Base-by-base conservation (phyloP, 345 rosid genomes). In the Moricandia arvensis region DNA sequence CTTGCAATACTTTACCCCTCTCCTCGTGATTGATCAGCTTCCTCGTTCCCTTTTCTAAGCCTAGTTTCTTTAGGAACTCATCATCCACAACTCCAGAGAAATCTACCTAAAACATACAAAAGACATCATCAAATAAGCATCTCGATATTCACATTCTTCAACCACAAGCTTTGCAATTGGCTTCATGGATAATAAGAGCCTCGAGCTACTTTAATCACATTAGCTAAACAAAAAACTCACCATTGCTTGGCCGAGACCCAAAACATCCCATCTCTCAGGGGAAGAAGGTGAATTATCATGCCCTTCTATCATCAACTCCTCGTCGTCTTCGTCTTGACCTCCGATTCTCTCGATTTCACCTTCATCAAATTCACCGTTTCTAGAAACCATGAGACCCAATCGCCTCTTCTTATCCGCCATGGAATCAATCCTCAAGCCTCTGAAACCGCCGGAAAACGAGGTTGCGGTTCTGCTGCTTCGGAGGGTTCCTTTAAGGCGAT, bases 211-310 rank as follows among this genome's bases (percentile, higher is more conserved):
- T n/a, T n/a, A n/a, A n/a, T n/a, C n/a, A n/a, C n/a, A n/a, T n/a
- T n/a, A n/a, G n/a, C n/a, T n/a, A n/a, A n/a, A n/a, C n/a, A n/a
- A n/a, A n/a, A n/a, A n/a, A n/a, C n/a, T n/a, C 73, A 93, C 97
- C 98, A 91, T 94, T 82, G 97, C 97, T 85, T 94, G 98, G 68
- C 98, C 95, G 59, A 94, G 96, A 65, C 97, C 98, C 51, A 94
- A 75, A 71, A 90, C 96, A 85, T 94, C n/a, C 95, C 93, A 91
- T 82, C 88, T 85, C 51, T 87, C 95, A 60, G 96, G 94, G 66
- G n/a, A n/a, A n/a, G n/a, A n/a, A n/a, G n/a, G n/a, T n/a, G 88
- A 62, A 66, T 43, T 27, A 65, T 53, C 37, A 21, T 6, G 82
- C 3, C 33, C 81, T 24, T 69, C 63, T 1, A n/a, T n/a, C n/a